These are phyloP conservation scores for Diaporthe citri DNA, from an alignment of 2,329 filamentous ascomycete species.

Conservation along the genomic window DNA sequence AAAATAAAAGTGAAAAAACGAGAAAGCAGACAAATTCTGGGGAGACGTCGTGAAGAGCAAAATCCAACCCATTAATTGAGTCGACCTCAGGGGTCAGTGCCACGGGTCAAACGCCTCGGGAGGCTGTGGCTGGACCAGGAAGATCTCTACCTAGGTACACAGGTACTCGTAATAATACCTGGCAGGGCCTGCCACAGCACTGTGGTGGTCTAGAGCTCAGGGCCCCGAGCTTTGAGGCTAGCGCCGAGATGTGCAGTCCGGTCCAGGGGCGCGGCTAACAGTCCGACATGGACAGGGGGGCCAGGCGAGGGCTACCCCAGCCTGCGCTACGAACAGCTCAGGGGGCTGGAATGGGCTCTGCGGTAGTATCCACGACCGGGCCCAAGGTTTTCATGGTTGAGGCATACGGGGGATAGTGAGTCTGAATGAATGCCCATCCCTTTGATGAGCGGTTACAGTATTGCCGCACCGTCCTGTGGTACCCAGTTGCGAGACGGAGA, in stretches of 20 bases:
- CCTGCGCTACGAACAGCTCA: background rate
- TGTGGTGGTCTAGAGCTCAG: constrained; percentile 16
- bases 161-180: background rate
- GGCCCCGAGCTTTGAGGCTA: background rate
- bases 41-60: background rate
- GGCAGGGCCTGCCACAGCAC: background rate
- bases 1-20: background rate
- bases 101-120: constrained; percentile 16
- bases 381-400: background rate
- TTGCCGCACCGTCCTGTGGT: background rate
- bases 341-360: background rate
- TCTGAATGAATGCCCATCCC: background rate
- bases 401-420: background rate
- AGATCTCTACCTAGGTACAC: background rate
- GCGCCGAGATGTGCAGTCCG: constrained; percentile 19
- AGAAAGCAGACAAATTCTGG: background rate
- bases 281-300: background rate
- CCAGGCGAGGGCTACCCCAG: constrained; percentile 3
- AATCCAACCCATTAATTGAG: background rate
- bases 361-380: background rate
- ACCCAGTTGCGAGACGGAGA: background rate
- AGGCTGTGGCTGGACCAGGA: constrained; percentile 4
- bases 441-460: background rate
- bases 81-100: background rate
- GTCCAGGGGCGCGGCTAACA: constrained; percentile 20